Base-by-base conservation (phyloP, 169 alveolate species). In the Eimeria maxima region DNA sequence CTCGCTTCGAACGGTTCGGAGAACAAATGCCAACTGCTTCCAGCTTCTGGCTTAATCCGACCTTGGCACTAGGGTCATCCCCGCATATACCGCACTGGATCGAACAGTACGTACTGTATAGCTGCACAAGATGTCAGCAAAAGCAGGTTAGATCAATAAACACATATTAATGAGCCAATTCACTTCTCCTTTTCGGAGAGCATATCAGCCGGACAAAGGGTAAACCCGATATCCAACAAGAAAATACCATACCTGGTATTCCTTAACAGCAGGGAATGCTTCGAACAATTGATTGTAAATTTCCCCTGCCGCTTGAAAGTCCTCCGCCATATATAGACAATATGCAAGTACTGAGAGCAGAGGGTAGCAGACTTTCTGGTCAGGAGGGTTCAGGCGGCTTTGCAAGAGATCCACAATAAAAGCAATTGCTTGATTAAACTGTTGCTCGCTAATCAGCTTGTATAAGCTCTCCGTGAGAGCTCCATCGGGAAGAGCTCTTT, bases 271-370 rank as follows among this genome's bases (percentile, higher is more conserved):
- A 38, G 94, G 94, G 50, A 87, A 87, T 38, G 83, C 81, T 63
- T 87, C 83, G 24, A 38, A 29, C 33, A 87, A 65, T 6, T 8
- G 80, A 67, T 27, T 87, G 81, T 93, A 93, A 7, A 65, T 42
- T 27, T 60, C 87, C 55, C 80, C 88, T 22, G 96, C 96, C 55
- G 47, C 88, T 55, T 45, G 81, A 67, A 81, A 93, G n/a, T 63
- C 81, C 65, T 67, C 38, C 50, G 45, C 74, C 89, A 33, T 78
- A 57, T 93, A 93, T 13, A 57, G 44, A 65, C 89, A 93, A 57
- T 93, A 93, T 13, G 69, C 96, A 18, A 93, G 93, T 71, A 93
- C 27, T 33, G 89, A 47, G 13, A 60, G 24, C 57, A 93, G 53
- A 24, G 94, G n/a, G 16, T 65, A 53, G 22, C 29, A 44, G 47